Evolutionary conservation across 208 protist species (phyloP), one percentile per base, ranked within the genome.

Genomic region (Phytomonas sp.): DNA sequence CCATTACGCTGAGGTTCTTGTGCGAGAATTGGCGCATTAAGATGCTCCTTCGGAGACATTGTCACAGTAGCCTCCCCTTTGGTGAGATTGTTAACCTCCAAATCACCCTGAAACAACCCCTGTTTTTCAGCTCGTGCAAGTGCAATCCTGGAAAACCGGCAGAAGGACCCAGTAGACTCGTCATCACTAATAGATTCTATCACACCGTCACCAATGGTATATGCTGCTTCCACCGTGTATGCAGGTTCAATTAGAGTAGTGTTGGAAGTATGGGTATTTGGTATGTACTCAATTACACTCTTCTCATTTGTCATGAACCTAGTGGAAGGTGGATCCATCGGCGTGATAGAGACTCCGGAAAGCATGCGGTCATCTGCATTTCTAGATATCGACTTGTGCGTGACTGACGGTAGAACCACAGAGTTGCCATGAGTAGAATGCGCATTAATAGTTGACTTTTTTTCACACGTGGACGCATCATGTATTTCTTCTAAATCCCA

Each of bases 401-500:
- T 56, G 19, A 56, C 45, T 12, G 19, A 56, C 45, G 45, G 45
- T 56, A 26, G 45, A 6, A 23, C 45, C 45, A 26, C 19, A 23
- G 45, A 19, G 19, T 1, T 23, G 19, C 6, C 45, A 26, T 56
- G 45, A 26, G 19, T 56, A 56, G 45, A 56, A 23, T 56, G 26
- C 19, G 45, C 7, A 26, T 56, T 56, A 26, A 26, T 56, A 26
- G 0, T 56, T 56, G 16, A 56, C 45, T 56, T 56, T 56, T 56
- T 26, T 56, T 56, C 45, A 56, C 23, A 5, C 1, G 7, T 23
- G 16, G 19, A 56, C 16, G 45, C 23, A 56, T 56, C 45, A 26
- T 56, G 19, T 56, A 26, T 56, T 56, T 56, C 45, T 56, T 56
- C 45, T 56, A 56, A 56, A 56, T 56, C 45, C 45, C 45, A 56